Percentiles rank a stretch among this genome's conserved stretches.
These are phyloP conservation scores for Calonectria crousiana DNA, from an alignment of 2,329 filamentous ascomycete species.

Conservation along the genomic window DNA sequence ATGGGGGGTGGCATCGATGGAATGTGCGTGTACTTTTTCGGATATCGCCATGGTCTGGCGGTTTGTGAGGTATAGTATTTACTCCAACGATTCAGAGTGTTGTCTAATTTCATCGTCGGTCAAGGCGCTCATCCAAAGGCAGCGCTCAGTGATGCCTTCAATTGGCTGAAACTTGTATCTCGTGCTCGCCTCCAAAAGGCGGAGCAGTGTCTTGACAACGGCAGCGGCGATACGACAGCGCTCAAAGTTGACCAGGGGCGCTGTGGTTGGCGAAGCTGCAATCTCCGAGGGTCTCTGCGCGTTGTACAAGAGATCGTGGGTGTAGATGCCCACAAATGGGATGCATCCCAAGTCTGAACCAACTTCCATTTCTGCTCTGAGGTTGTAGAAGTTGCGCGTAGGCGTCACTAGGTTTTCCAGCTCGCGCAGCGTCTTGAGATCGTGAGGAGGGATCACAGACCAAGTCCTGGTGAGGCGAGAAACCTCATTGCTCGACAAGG, in stretches of 20 bases:
- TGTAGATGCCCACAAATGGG: conserved; percentile 87
- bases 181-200: conserved; percentile 83
- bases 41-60: not conserved
- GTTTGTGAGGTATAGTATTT: conserved; percentile 2
- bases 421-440: conserved; percentile 74
- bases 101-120: conserved; percentile 79
- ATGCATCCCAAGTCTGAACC: conserved; percentile 80
- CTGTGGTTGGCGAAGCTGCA: conserved; percentile 72
- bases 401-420: conserved; percentile 82
- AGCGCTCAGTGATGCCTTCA: conserved; percentile 82
- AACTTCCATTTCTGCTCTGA: conserved; percentile 83
- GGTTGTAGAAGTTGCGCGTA: conserved; percentile 80
- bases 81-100: conserved; percentile 64
- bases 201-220: conserved; percentile 82
- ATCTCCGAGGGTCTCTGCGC: conserved; percentile 83
- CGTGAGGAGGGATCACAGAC: conserved; percentile 74
- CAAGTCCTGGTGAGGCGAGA: conserved; percentile 77
- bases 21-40: not conserved
- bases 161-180: conserved; percentile 80
- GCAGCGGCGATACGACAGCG: conserved; percentile 80
- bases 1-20: conserved; percentile 12
- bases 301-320: conserved; percentile 86
- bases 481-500: conserved; percentile 80
- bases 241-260: conserved; percentile 86
- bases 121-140: conserved; percentile 86